Evolutionary conservation across 2,329 filamentous ascomycete genomes (phyloP).

Genomic region (Trichoderma atrobrunneum): DNA sequence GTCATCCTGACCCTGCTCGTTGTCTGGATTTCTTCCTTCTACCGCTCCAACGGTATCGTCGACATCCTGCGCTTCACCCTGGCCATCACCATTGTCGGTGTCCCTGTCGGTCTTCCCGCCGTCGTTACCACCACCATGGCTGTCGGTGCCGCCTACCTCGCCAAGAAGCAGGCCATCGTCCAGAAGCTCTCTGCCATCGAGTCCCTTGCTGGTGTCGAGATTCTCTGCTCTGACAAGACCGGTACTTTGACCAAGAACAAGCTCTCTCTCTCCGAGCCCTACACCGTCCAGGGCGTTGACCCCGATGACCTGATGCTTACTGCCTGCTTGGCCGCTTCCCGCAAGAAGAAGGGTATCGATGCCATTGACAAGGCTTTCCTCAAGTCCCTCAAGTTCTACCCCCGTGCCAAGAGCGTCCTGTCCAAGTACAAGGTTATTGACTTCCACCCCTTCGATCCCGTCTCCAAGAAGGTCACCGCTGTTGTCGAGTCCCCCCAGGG

Average conservation of each 20-base stretch:
- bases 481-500: conserved; percentile 80
- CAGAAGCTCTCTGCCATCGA: conserved; percentile 91
- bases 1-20: conserved; percentile 77
- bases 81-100: conserved; percentile 87
- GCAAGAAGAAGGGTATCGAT: conserved; percentile 95
- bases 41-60: conserved; percentile 79
- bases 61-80: conserved; percentile 80
- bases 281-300: conserved; percentile 76
- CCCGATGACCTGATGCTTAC: conserved; percentile 88
- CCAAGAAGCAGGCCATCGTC: conserved; percentile 89
- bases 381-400: conserved; percentile 79
- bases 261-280: conserved; percentile 81
- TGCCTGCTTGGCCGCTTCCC: conserved; percentile 82
- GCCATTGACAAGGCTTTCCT: conserved; percentile 94
- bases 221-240: conserved; percentile 93
- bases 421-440: conserved; percentile 81
- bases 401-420: conserved; percentile 74
- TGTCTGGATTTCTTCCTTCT: conserved; percentile 85
- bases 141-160: conserved; percentile 85
- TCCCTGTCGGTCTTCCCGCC: conserved; percentile 87
- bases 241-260: conserved; percentile 94
- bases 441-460: conserved; percentile 86
- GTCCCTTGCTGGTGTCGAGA: conserved; percentile 87
- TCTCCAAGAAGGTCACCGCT: conserved; percentile 88
- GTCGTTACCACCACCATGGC: conserved; percentile 95